These are phyloP conservation scores for Helminthosporium solani DNA, from an alignment of 2,329 filamentous ascomycete genomes.

Conservation along the genomic window DNA sequence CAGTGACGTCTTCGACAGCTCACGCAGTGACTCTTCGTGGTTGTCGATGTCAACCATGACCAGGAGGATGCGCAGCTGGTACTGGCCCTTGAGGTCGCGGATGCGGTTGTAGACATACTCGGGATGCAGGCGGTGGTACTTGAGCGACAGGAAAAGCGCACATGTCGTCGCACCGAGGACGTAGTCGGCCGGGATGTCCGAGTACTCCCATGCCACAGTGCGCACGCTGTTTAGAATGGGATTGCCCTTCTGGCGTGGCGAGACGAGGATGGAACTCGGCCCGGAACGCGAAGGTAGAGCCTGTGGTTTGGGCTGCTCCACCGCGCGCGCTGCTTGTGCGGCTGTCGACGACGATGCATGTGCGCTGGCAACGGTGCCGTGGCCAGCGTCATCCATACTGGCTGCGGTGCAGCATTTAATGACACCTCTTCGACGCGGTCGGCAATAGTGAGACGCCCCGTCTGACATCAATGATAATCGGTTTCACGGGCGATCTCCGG, in stretches of 20 bases:
- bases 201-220: constrained; percentile 90
- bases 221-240: constrained; percentile 82
- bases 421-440: not conserved
- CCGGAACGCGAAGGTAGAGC: constrained; percentile 66
- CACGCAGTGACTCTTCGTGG: constrained; percentile 85
- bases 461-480: not conserved
- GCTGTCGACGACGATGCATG: constrained; percentile 5
- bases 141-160: constrained; percentile 88
- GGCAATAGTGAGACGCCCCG: not conserved
- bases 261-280: constrained; percentile 82
- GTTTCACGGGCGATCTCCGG: too few relatives aligned
- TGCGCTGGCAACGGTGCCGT: constrained; percentile 17
- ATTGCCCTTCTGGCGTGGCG: constrained; percentile 90
- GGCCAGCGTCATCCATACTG: constrained; percentile 37
- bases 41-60: constrained; percentile 94
- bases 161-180: constrained; percentile 84
- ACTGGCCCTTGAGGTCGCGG: constrained; percentile 78
- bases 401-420: constrained; percentile 9
- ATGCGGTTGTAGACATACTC: constrained; percentile 98
- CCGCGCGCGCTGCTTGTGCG: constrained; percentile 25
- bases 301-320: constrained; percentile 87
- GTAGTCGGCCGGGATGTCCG: constrained; percentile 94
- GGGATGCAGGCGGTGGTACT: constrained; percentile 95
- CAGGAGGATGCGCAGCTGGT: constrained; percentile 80
- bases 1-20: constrained; percentile 87